Evolutionary conservation across 768 basidiomycete genomes (phyloP).

Genomic region (Serpula lacrymans): DNA sequence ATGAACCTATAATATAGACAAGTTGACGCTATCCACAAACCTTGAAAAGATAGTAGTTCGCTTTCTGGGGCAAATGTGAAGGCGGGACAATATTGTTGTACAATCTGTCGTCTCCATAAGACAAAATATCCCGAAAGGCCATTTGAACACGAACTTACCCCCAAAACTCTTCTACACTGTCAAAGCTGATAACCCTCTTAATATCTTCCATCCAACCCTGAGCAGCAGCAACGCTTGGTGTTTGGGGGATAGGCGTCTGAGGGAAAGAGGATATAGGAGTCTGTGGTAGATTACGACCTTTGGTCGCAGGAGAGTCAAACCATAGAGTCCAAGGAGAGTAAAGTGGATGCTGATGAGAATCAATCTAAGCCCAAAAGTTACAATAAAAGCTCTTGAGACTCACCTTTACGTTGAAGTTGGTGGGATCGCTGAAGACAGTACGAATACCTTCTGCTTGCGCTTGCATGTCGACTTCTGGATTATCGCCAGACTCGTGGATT

Average conservation of each 20-base stretch:
- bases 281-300: slow-evolving; percentile 84
- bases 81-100: slow-evolving; percentile 99
- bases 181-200: slow-evolving; percentile 92
- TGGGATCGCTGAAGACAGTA: slow-evolving; percentile 92
- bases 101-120: slow-evolving; percentile 46
- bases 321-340: slow-evolving; percentile 96
- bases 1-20: slow-evolving; percentile 5
- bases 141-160: slow-evolving; percentile 54
- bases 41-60: slow-evolving; percentile 99
- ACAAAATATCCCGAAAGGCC: background rate
- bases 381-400: too few species aligned
- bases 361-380: too few species aligned
- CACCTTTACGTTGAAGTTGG: slow-evolving; percentile 96
- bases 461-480: slow-evolving; percentile 84
- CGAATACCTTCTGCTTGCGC: slow-evolving; percentile 78
- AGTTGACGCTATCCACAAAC: slow-evolving; percentile 35
- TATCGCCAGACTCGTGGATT: slow-evolving; percentile 72
- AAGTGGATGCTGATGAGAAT: slow-evolving; percentile 70
- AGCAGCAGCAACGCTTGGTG: slow-evolving; percentile 69
- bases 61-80: slow-evolving; percentile 87
- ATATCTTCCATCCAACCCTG: slow-evolving; percentile 99
- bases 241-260: slow-evolving; percentile 69
- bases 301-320: slow-evolving; percentile 95
- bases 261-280: slow-evolving; percentile 78
- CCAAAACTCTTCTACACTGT: slow-evolving; percentile 99